A percentile compares a stretch with the other conserved stretches of the same genome.
phyloP scores from a whole-genome alignment of 352 stramenopile species.

The Globisporangium apiculatum region DNA sequence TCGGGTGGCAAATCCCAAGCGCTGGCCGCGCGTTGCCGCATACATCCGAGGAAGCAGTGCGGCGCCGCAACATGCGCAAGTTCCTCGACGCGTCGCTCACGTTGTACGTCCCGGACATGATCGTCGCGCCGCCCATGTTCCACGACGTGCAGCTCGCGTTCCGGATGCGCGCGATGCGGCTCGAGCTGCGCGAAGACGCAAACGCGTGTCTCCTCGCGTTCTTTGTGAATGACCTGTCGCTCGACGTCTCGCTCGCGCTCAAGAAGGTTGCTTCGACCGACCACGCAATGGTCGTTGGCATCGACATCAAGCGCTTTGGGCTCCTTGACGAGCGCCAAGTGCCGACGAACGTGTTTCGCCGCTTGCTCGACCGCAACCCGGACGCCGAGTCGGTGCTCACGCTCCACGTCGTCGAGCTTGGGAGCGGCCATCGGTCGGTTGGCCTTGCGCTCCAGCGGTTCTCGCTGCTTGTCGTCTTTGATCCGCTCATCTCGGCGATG shows the following conservation, averaged over 20 bases:
- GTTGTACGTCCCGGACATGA: constrained; percentile 50
- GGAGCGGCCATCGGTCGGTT: constrained; percentile 52
- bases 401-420: constrained; percentile 37
- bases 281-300: constrained; percentile 34
- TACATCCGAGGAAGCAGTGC: constrained; percentile 30
- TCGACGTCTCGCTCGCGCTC: constrained; percentile 44
- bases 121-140: constrained; percentile 38
- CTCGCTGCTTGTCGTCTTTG: constrained; percentile 68
- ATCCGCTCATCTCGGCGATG: constrained; percentile 50
- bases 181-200: constrained; percentile 44
- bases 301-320: constrained; percentile 59
- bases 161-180: constrained; percentile 34
- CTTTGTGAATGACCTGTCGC: constrained; percentile 37
- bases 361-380: constrained; percentile 71
- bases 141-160: constrained; percentile 50
- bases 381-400: constrained; percentile 48
- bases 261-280: constrained; percentile 24
- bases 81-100: constrained; percentile 62
- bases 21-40: constrained; percentile 41
- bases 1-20: constrained; percentile 62
- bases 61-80: constrained; percentile 44
- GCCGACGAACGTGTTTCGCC: constrained; percentile 63
- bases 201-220: constrained; percentile 46
- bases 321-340: constrained; percentile 59
- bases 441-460: constrained; percentile 47